These are phyloP conservation scores for Salix caprea DNA, from an alignment of 345 rosid species.

Conservation along the genomic window DNA sequence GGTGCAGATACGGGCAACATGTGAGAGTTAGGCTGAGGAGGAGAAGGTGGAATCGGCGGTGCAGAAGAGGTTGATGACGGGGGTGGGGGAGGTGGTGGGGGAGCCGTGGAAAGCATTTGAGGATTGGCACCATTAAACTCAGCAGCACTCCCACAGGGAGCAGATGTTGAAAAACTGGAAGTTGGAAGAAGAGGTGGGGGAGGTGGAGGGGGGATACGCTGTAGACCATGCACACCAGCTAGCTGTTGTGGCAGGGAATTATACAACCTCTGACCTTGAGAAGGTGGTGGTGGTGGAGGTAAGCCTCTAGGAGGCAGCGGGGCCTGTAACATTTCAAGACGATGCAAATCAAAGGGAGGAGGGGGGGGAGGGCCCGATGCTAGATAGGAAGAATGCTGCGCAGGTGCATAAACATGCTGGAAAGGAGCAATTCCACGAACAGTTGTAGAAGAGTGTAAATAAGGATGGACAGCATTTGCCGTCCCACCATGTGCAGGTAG, in stretches of 20 bases:
- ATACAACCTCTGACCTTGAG: conserved; percentile 28
- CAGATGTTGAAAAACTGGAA: conserved; percentile 24
- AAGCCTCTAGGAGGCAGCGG: conserved; percentile 29
- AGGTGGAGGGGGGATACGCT: conserved; percentile 23
- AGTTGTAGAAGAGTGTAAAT: conserved; percentile 12
- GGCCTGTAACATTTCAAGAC: conserved; percentile 6
- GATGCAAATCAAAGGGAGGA: conserved; percentile 21
- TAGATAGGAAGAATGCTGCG: conserved; percentile 28
- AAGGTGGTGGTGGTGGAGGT: conserved; percentile 37
- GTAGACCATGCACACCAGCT: conserved; percentile 24
- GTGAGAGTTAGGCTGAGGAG: not conserved
- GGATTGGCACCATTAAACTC: conserved; percentile 12
- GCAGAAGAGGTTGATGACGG: not conserved
- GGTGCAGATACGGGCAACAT: not conserved
- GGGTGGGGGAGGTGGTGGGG: not conserved
- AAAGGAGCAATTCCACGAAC: conserved; percentile 24
- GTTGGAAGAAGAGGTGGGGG: conserved; percentile 26
- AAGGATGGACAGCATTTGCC: conserved; percentile 33
- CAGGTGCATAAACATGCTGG: conserved; percentile 22
- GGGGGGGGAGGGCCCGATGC: conserved; percentile 24
- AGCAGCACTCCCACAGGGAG: conserved; percentile 19
- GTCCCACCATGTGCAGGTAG: conserved; percentile 25
- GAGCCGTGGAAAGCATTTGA: conserved; percentile 13
- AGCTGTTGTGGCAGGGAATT: conserved; percentile 25
- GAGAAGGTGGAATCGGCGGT: not conserved